A percentile compares a stretch with the other conserved stretches of the same genome.
Conservation (phyloP, 768 basidiomycete genomes). For the Lactarius trivialis region DNA sequence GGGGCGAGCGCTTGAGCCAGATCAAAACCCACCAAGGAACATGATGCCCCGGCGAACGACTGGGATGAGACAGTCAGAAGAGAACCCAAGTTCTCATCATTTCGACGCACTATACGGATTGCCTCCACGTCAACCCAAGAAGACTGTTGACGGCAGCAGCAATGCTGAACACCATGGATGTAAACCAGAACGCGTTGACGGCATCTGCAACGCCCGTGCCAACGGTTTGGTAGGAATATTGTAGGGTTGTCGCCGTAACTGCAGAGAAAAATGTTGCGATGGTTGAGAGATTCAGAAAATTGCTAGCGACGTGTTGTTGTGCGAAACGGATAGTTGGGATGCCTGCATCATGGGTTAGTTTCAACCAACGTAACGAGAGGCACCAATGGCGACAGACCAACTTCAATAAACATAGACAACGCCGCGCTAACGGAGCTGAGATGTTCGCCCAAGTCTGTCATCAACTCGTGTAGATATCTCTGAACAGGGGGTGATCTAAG, state of each 20-base stretch:
- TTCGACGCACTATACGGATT: constrained; percentile 62
- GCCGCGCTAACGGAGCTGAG: constrained; percentile 60
- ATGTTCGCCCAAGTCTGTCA: constrained; percentile 68
- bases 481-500: constrained; percentile 69
- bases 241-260: constrained; percentile 66
- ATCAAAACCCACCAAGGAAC: constrained; percentile 81
- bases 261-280: constrained; percentile 75
- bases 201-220: constrained; percentile 37
- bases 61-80: constrained; percentile 26
- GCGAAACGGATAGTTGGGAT: constrained; percentile 72
- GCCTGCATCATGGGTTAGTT: constrained; percentile 33
- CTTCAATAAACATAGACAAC: constrained; percentile 66
- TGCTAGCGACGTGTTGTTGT: constrained; percentile 64
- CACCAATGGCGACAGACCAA: constrained; percentile 43
- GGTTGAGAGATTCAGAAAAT: constrained; percentile 69
- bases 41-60: constrained; percentile 68
- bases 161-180: constrained; percentile 70
- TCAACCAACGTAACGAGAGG: constrained; percentile 4
- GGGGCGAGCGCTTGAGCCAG: constrained; percentile 80
- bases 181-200: constrained; percentile 72
- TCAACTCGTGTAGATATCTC: constrained; percentile 65
- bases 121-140: constrained; percentile 71
- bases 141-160: constrained; percentile 77
- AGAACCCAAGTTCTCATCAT: constrained; percentile 28
- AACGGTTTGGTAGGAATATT: constrained; percentile 55